phyloP scores from a whole-genome alignment of 495 filamentous ascomycete genomes.

The Talaromyces thailandensis region DNA sequence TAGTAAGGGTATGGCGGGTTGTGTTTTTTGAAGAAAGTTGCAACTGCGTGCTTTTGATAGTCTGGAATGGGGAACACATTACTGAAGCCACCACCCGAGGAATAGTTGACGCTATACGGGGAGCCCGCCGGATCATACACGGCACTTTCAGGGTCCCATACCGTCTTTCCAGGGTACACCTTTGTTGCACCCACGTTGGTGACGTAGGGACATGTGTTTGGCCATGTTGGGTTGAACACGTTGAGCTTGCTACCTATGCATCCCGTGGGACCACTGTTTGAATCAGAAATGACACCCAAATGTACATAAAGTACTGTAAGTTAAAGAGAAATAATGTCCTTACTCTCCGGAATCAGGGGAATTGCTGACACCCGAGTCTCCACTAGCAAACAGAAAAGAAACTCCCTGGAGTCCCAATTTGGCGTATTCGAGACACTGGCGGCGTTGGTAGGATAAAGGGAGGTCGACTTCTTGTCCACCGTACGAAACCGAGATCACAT shows the following conservation, averaged over 20 bases:
- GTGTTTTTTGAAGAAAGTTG: conserved; percentile 39
- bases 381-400: conserved; percentile 28
- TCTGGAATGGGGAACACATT: conserved; percentile 29
- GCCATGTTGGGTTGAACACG: conserved; percentile 26
- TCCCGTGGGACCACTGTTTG: conserved; percentile 6
- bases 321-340: neutral
- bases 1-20: conserved; percentile 19
- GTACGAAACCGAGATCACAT: conserved; percentile 40
- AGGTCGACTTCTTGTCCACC: conserved; percentile 27
- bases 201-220: conserved; percentile 37
- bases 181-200: conserved; percentile 33
- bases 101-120: conserved; percentile 19
- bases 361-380: conserved; percentile 27
- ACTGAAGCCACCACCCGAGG: conserved; percentile 39
- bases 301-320: neutral
- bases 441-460: conserved; percentile 26
- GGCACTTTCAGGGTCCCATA: conserved; percentile 17
- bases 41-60: conserved; percentile 13
- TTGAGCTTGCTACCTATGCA: conserved; percentile 11
- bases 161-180: conserved; percentile 19
- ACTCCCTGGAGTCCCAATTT: conserved; percentile 38
- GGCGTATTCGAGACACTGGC: conserved; percentile 40
- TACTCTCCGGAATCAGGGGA: neutral
- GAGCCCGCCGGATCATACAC: conserved; percentile 6
- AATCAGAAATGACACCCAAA: conserved; percentile 20